These are phyloP conservation scores for Dichotomocladium elegans DNA, from an alignment of 371 early-diverging fungal genomes.

Conservation along the genomic window DNA sequence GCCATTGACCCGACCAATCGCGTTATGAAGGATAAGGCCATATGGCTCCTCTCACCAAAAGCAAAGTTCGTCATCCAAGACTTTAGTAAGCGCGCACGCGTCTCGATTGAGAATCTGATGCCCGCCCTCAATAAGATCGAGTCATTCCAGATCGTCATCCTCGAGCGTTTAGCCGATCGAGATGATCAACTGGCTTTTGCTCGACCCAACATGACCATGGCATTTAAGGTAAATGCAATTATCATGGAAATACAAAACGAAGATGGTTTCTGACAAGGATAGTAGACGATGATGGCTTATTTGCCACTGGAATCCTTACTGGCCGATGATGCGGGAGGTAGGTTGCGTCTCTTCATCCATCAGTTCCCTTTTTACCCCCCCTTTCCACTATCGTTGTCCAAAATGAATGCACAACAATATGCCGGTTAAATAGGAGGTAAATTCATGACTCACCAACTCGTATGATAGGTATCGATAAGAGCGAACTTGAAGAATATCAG, in stretches of 20 bases:
- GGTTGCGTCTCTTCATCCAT: too few species aligned
- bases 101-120: constrained; percentile 26
- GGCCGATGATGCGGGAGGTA: constrained; percentile 39
- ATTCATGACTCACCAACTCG: too few species aligned
- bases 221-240: constrained; percentile 29
- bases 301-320: constrained; percentile 27
- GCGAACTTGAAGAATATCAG: constrained; percentile 12
- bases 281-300: constrained; percentile 46
- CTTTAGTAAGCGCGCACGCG: constrained; percentile 29
- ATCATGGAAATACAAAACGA: not conserved
- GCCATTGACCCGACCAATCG: constrained; percentile 44
- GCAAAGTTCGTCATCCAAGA: constrained; percentile 47
- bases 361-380: too few species aligned
- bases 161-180: constrained; percentile 31
- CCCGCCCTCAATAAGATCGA: constrained; percentile 12
- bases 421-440: too few species aligned
- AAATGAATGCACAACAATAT: too few species aligned
- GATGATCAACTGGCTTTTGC: constrained; percentile 38
- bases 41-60: constrained; percentile 49
- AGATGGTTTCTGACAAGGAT: not conserved
- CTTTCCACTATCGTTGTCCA: too few species aligned
- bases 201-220: constrained; percentile 47
- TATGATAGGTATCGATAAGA: constrained; percentile 17
- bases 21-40: constrained; percentile 42
- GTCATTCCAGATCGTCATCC: constrained; percentile 17